These are phyloP conservation scores for Penicillium dipodomyicola DNA, from an alignment of 495 filamentous ascomycete genomes.

Conservation along the genomic window DNA sequence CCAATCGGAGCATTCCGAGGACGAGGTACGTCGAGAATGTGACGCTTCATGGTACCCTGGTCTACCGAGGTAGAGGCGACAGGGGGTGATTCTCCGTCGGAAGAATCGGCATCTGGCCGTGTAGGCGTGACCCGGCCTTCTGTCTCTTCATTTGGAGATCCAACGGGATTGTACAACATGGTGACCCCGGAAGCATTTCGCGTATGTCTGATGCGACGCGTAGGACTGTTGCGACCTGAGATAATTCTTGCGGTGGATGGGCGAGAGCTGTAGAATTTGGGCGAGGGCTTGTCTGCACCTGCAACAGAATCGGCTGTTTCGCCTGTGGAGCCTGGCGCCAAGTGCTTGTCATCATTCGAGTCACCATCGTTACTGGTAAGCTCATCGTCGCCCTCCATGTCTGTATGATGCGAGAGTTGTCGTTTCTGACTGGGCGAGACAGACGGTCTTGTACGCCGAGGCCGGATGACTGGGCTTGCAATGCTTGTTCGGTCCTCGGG, in stretches of 20 bases:
- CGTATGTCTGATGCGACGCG: slow-evolving; percentile 32
- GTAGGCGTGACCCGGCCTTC: slow-evolving; percentile 34
- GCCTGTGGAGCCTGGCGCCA: slow-evolving; percentile 37
- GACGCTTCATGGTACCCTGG: slow-evolving; percentile 31
- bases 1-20: slow-evolving; percentile 51
- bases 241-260: slow-evolving; percentile 42
- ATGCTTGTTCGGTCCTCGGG: slow-evolving; percentile 49
- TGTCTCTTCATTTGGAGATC: slow-evolving; percentile 48
- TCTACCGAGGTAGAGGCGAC: slow-evolving; percentile 26
- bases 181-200: slow-evolving; percentile 76
- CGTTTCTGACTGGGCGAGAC: slow-evolving; percentile 29
- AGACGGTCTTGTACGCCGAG: slow-evolving; percentile 27
- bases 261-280: slow-evolving; percentile 47
- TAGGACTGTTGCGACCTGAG: slow-evolving; percentile 41
- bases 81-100: slow-evolving; percentile 22
- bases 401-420: slow-evolving; percentile 57
- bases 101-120: slow-evolving; percentile 23
- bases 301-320: slow-evolving; percentile 12
- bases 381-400: slow-evolving; percentile 86
- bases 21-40: slow-evolving; percentile 19
- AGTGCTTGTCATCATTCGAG: slow-evolving; percentile 29
- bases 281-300: slow-evolving; percentile 31
- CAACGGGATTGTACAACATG: slow-evolving; percentile 59
- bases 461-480: slow-evolving; percentile 32
- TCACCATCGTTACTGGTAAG: slow-evolving; percentile 76